Evolutionary conservation across 2,329 filamentous ascomycete genomes (phyloP).

Genomic region (Tolypocladium ophioglossoides): DNA sequence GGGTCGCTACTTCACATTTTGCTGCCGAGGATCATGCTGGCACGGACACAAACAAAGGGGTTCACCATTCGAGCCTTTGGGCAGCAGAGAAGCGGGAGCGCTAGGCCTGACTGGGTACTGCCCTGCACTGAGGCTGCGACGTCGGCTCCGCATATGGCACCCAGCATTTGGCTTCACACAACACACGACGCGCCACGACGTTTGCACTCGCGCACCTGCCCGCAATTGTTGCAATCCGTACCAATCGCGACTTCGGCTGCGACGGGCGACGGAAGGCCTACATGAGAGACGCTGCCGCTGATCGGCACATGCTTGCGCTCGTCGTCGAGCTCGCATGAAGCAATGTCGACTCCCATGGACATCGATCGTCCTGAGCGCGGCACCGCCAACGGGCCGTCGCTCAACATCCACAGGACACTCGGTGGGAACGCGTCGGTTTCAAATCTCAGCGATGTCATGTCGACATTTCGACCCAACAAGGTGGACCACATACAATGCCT

Average conservation of each 20-base stretch:
- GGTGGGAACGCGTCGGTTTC: constrained; percentile 37
- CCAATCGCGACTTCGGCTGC: neutral
- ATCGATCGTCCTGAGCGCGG: constrained; percentile 34
- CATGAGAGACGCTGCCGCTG: neutral
- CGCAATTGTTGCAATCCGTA: neutral
- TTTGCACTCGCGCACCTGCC: neutral
- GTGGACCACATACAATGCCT: constrained; percentile 32
- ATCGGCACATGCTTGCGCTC: neutral
- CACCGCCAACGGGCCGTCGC: constrained; percentile 28
- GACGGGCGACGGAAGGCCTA: neutral
- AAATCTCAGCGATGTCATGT: constrained; percentile 68
- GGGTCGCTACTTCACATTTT: too few species aligned
- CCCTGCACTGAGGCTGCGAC: too few species aligned
- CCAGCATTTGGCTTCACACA: too few species aligned
- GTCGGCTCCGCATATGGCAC: too few species aligned
- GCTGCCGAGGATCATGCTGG: too few species aligned
- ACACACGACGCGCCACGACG: neutral
- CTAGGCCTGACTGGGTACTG: too few species aligned
- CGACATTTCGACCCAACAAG: constrained; percentile 69
- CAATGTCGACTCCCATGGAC: constrained; percentile 39
- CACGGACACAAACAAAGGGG: too few species aligned
- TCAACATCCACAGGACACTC: constrained; percentile 40
- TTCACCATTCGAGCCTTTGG: too few species aligned
- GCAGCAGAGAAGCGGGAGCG: too few species aligned
- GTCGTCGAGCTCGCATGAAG: neutral